Evolutionary conservation across 495 filamentous ascomycete genomes (phyloP), one percentile per base, ranked within the genome.

Genomic region (Lineolata rhizophorae): DNA sequence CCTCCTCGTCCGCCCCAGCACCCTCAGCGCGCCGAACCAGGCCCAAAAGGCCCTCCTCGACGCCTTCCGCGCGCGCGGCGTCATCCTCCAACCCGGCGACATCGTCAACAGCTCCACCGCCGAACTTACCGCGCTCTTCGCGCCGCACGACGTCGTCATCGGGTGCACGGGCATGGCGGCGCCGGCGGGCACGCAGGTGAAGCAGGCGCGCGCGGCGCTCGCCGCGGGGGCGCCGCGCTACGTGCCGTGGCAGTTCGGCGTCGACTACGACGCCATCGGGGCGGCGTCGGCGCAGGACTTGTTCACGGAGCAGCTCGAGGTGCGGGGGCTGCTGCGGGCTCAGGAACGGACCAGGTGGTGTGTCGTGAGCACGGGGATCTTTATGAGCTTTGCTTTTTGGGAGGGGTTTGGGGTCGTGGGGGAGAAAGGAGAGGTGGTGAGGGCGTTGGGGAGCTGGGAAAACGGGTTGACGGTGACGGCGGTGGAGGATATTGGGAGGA

Each of bases 191-290:
- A 62, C 55, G 2, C 60, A 70, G 42, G 17, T 54, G 0, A 67
- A 65, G 30, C 34, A 70, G 18, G 50, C 62, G 0, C 39, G 39
- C 2, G 67, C 68, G 0, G 62, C 58, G 0, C 47, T 75, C 3
- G 35, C 37, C 6, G 65, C 65, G 0, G 45, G 49, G 13, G 35
- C 21, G 21, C 12, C 41, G 13, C 42, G 60, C 5, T 73, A 60
- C 38, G 46, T 72, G 10, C 68, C 70, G 2, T 73, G 70, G 70
- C 70, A 78, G 45, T 73, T 67, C 46, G 70, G 70, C 5, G 56
- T 72, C 2, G 66, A 76, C 40, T 75, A 76, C 42, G 63, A 68
- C 35, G 47, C 51, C 19, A 63, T 75, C 20, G 68, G 67, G 1
- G 42, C 50, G 0, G 64, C 58, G 1, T 60, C 57, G 14, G 55